Percentiles rank a stretch among this genome's conserved stretches.
Evolutionary conservation across 495 filamentous ascomycete genomes (phyloP).

Genomic region (Geoglossum glabrum): DNA sequence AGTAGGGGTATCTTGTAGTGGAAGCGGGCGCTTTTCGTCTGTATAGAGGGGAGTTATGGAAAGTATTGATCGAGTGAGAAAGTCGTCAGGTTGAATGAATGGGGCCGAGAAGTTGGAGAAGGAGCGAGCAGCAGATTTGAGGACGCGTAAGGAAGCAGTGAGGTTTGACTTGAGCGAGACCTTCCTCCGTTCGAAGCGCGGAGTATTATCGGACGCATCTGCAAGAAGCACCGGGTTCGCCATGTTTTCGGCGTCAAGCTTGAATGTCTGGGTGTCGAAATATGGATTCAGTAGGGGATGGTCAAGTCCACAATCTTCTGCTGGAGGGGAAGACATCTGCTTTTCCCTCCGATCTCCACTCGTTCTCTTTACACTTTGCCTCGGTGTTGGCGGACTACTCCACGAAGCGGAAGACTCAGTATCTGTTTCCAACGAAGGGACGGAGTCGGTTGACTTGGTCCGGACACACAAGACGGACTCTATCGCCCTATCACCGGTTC

Average conservation of each 20-base stretch:
- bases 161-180: conserved; percentile 69
- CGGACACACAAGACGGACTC: neutral
- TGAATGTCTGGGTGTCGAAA: conserved; percentile 17
- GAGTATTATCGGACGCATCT: neutral
- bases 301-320: conserved; percentile 31
- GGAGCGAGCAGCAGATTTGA: conserved; percentile 67
- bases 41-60: conserved; percentile 66
- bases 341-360: conserved; percentile 20
- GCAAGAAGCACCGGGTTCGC: conserved; percentile 3
- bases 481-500: neutral
- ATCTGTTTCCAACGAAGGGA: conserved; percentile 39
- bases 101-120: conserved; percentile 52
- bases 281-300: conserved; percentile 32
- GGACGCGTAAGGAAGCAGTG: conserved; percentile 71
- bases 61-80: conserved; percentile 68
- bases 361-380: conserved; percentile 1
- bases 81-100: conserved; percentile 66
- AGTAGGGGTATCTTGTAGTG: conserved; percentile 52
- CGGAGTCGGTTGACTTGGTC: conserved; percentile 39
- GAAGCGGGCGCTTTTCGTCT: conserved; percentile 72
- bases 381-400: conserved; percentile 21
- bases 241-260: conserved; percentile 9
- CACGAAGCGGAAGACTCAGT: conserved; percentile 22
- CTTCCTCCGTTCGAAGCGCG: neutral
- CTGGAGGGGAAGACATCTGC: conserved; percentile 21